Conservation (phyloP, 2,329 filamentous ascomycete genomes). For the Aquanectria penicillioides region DNA sequence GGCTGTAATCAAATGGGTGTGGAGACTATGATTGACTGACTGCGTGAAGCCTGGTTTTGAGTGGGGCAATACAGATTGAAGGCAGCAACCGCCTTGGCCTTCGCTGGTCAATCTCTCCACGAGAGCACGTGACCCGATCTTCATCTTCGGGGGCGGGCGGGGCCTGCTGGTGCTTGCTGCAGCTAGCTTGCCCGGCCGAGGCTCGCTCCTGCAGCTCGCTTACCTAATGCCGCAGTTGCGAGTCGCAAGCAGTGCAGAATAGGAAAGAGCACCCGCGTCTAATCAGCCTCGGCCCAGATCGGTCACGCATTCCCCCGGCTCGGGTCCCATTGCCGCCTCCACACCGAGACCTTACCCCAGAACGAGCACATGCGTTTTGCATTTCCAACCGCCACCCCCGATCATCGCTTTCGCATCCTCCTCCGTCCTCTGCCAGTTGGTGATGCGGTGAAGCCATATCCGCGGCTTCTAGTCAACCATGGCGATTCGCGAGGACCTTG, state of each 20-base stretch:
- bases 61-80: too few relatives aligned
- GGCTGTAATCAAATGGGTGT: slow-evolving; percentile 22
- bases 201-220: slow-evolving; percentile 4
- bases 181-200: too few relatives aligned
- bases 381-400: slow-evolving; percentile 27
- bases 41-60: too few relatives aligned
- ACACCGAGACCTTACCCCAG: slow-evolving; percentile 34
- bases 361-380: slow-evolving; percentile 44
- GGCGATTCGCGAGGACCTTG: slow-evolving; percentile 93
- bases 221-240: neutral
- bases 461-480: slow-evolving; percentile 54
- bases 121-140: slow-evolving; percentile 37
- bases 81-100: neutral
- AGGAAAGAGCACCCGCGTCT: slow-evolving; percentile 22
- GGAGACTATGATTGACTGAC: too few relatives aligned
- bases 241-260: neutral
- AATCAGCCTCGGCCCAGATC: slow-evolving; percentile 46
- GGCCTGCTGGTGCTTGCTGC: too few relatives aligned
- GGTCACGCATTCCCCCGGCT: slow-evolving; percentile 38
- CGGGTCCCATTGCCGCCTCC: slow-evolving; percentile 41
- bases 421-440: slow-evolving; percentile 20
- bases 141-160: neutral
- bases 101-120: slow-evolving; percentile 11
- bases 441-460: slow-evolving; percentile 39
- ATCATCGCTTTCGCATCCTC: slow-evolving; percentile 24